Evolutionary conservation across 2,329 filamentous ascomycete genomes (phyloP), one percentile per base, ranked within the genome.

Genomic region (Daldinia sp.): DNA sequence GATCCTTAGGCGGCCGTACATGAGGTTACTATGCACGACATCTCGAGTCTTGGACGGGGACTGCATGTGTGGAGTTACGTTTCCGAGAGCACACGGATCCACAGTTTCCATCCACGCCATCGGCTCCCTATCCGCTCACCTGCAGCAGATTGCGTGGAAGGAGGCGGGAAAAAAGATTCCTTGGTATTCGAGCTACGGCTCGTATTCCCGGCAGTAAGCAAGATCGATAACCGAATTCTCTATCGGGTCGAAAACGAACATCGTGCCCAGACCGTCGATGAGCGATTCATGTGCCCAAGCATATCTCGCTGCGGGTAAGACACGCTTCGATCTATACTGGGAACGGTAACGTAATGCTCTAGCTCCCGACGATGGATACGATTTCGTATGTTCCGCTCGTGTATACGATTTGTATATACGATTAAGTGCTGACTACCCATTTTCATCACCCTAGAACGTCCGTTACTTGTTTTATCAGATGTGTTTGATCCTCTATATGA

Each of bases 341-440:
- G 39, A n/a, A 25, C 4, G 30, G 30, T 35, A 15, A 25, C 21
- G 9, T 35, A 47, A 30, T 30, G 34, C 25, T 10, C 23, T n/a
- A 49, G 17, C n/a, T 27, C 3, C 30, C 41, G 25, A 34, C 27
- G 57, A 3, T 23, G 15, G 27, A 21, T 32, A 53, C 55, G 53
- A n/a, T 15, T n/a, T 56, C 27, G 53, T 62, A 35, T 45, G 49
- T 17, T 39, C 37, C 19, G 32, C 19, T 37, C 27, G 30, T 17
- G 45, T 35, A 35, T 45, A 43, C 30, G 63, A 65, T 62, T 65
- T n/a, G 30, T 17, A 37, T 35, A 35, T 45, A 43, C 30, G 63
- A 65, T 62, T 65, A 53, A 39, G 58, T 65, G 58, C 59, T 65
- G 49, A 62, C 58, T 39, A 48, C 57, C 61, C 48, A 13, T 10